A percentile compares a stretch with the other conserved stretches of the same genome.
These are phyloP conservation scores for Stagonosporopsis vannaccii DNA, from an alignment of 2,329 filamentous ascomycete species.

Conservation along the genomic window DNA sequence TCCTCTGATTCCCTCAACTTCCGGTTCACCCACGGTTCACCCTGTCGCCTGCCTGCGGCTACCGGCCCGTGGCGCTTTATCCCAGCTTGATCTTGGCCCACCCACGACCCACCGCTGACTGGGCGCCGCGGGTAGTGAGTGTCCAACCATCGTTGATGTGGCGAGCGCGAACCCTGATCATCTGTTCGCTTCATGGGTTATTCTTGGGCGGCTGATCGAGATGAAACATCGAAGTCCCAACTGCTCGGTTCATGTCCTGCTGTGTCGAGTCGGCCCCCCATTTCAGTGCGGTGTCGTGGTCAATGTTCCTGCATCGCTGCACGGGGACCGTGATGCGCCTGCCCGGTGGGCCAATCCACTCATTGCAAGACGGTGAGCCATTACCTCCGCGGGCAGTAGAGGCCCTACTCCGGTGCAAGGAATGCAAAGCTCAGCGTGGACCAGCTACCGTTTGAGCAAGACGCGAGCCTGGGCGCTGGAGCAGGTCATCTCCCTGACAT, in stretches of 20 bases:
- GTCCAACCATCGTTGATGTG: constrained; percentile 33
- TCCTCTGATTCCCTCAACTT: constrained; percentile 24
- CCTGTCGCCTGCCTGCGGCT: constrained; percentile 40
- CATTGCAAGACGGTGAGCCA: constrained; percentile 27
- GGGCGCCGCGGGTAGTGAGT: constrained; percentile 34
- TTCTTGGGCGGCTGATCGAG: constrained; percentile 47
- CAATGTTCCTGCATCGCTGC: constrained; percentile 54
- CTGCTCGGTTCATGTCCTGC: constrained; percentile 41
- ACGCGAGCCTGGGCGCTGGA: constrained; percentile 46
- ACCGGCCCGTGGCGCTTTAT: constrained; percentile 44
- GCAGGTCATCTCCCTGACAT: constrained; percentile 50
- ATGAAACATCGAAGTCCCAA: constrained; percentile 50
- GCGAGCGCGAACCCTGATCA: constrained; percentile 44
- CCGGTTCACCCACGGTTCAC: constrained; percentile 30
- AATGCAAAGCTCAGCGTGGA: constrained; percentile 48
- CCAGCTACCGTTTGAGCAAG: constrained; percentile 45
- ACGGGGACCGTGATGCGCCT: constrained; percentile 46
- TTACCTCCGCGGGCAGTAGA: constrained; percentile 30
- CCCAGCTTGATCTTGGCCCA: constrained; percentile 34
- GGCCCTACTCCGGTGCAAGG: constrained; percentile 47
- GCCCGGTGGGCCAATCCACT: constrained; percentile 41
- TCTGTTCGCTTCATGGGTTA: constrained; percentile 48
- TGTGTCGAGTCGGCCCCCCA: constrained; percentile 46
- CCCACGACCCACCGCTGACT: constrained; percentile 36
- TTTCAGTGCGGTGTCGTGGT: constrained; percentile 47